These are phyloP conservation scores for Jamesozyma rosinii DNA, from an alignment of 805 yeast genomes.

Conservation along the genomic window DNA sequence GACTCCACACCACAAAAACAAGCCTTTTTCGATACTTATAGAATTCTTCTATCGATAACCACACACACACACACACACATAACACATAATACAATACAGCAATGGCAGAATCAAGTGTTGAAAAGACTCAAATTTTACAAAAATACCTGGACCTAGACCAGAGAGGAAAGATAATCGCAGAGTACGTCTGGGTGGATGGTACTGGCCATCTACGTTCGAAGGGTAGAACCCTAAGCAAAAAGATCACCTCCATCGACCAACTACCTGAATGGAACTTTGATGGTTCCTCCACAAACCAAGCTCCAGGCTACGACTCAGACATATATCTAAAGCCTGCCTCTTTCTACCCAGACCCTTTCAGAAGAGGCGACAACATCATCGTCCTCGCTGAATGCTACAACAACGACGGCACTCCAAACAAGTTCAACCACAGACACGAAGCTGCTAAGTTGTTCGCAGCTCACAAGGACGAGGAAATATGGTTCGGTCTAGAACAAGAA, in stretches of 20 bases:
- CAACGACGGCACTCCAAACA: slow-evolving; percentile 98
- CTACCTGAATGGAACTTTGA: slow-evolving; percentile 99
- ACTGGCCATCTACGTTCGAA: slow-evolving; percentile 86
- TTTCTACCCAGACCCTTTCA: slow-evolving; percentile 91
- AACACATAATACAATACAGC: background rate
- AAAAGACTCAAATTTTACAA: slow-evolving; percentile 68
- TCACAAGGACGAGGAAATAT: slow-evolving; percentile 70
- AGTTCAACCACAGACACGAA: slow-evolving; percentile 95
- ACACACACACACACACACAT: background rate
- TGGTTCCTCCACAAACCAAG: slow-evolving; percentile 97
- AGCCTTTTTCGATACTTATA: background rate
- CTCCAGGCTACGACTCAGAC: slow-evolving; percentile 96
- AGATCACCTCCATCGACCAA: slow-evolving; percentile 66
- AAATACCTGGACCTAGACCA: slow-evolving; percentile 81
- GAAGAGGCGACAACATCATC: slow-evolving; percentile 93
- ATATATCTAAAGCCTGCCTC: slow-evolving; percentile 93
- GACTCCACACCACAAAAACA: background rate
- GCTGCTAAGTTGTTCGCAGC: slow-evolving; percentile 92
- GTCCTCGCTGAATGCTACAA: slow-evolving; percentile 96
- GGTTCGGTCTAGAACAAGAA: slow-evolving; percentile 99
- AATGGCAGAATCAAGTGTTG: slow-evolving; percentile 24
- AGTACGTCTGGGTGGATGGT: slow-evolving; percentile 96
- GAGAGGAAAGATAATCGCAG: slow-evolving; percentile 82
- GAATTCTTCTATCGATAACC: background rate
- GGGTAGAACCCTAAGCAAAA: slow-evolving; percentile 73